phyloP scores from a whole-genome alignment of 441 rosid species.

The Kokia cookei region DNA sequence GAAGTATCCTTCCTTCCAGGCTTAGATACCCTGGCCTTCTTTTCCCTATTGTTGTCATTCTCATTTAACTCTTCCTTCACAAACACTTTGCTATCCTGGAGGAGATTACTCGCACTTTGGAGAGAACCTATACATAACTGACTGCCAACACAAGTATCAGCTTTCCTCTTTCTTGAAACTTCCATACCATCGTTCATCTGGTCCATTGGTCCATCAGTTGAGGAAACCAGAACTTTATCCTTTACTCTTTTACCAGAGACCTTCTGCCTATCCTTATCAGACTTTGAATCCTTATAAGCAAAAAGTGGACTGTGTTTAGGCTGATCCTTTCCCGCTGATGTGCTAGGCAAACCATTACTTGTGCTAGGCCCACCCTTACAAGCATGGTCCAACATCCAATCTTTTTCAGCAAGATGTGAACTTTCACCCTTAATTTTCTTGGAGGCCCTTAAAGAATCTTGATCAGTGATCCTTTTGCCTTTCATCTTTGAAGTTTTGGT shows the following conservation, averaged over 20 bases:
- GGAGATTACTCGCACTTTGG: slow-evolving; percentile 24
- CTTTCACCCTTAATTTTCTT: slow-evolving; percentile 66
- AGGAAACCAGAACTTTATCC: slow-evolving; percentile 40
- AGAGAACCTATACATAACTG: slow-evolving; percentile 17
- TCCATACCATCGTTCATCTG: slow-evolving; percentile 37
- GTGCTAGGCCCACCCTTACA: slow-evolving; percentile 44
- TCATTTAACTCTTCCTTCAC: slow-evolving; percentile 52
- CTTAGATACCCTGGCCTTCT: slow-evolving; percentile 51
- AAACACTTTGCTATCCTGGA: slow-evolving; percentile 26
- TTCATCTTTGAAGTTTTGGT: slow-evolving; percentile 50
- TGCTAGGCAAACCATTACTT: slow-evolving; percentile 43
- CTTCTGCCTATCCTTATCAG: slow-evolving; percentile 29
- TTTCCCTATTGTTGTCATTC: slow-evolving; percentile 46
- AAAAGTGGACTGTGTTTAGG: slow-evolving; percentile 27
- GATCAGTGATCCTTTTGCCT: slow-evolving; percentile 51
- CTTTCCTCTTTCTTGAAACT: slow-evolving; percentile 54
- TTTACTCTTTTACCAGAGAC: slow-evolving; percentile 38
- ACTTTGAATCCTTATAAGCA: slow-evolving; percentile 29
- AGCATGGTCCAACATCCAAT: slow-evolving; percentile 37
- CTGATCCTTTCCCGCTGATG: slow-evolving; percentile 38
- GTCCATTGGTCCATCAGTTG: slow-evolving; percentile 28
- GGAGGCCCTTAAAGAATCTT: slow-evolving; percentile 38
- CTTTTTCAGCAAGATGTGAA: slow-evolving; percentile 36
- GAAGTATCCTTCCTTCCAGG: slow-evolving; percentile 58
- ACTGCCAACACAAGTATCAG: slow-evolving; percentile 33